Evolutionary conservation across 2,329 filamentous ascomycete species (phyloP).

Genomic region (Paraphoma sp.): DNA sequence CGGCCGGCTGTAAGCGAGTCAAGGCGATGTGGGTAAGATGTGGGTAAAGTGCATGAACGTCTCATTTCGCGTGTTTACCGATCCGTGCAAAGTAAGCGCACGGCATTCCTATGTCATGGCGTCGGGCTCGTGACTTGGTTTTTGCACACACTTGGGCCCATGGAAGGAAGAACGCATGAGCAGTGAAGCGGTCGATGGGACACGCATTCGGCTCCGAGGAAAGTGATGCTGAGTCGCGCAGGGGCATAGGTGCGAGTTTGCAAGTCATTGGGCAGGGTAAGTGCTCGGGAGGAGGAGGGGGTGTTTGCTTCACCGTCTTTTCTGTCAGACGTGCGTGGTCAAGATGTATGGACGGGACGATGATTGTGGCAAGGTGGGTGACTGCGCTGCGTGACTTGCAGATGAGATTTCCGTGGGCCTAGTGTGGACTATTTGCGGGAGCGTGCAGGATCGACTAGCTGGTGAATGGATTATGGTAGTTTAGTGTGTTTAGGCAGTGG

Average conservation of each 20-base stretch:
- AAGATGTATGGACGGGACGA: too few species aligned
- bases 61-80: neutral
- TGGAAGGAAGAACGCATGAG: neutral
- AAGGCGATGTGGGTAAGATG: too few species aligned
- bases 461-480: too few species aligned
- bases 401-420: neutral
- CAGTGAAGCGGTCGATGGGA: neutral
- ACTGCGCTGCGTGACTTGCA: neutral
- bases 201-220: neutral
- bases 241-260: neutral
- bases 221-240: neutral
- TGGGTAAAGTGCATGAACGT: neutral
- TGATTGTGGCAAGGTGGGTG: too few species aligned
- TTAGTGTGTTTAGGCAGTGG: too few species aligned
- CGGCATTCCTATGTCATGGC: too few species aligned
- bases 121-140: too few species aligned
- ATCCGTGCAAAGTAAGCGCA: too few species aligned
- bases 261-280: neutral
- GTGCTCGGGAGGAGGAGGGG: neutral
- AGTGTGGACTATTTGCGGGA: neutral
- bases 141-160: too few species aligned
- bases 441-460: neutral
- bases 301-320: neutral
- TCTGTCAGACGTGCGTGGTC: neutral
- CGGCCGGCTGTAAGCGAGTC: neutral